Base-by-base conservation (phyloP, 768 basidiomycete species). In the Amanita polypyramis region DNA sequence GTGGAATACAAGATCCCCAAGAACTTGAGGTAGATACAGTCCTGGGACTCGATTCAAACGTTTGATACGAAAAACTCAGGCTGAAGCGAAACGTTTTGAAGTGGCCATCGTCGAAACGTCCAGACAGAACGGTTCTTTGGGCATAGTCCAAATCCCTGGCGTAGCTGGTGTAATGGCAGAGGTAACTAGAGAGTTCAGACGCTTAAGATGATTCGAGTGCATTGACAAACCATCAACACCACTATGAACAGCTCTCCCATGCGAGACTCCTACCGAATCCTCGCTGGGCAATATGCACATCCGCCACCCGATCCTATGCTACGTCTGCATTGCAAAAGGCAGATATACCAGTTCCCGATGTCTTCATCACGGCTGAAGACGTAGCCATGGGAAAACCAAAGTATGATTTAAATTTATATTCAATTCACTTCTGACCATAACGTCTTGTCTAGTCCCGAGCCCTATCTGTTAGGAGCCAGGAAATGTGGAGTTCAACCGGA, bases 211-310 rank as follows among this genome's bases (percentile, higher is more conserved):
- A 17, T 19, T 4, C 21, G 51, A 35, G 33, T 30, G 35, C 50
- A 29, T 30, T 43, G 41, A 41, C 19, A 29, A 44, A 36, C 15
- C 45, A 30, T 23, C 45, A 15, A 23, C 36, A 32, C 37, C 14
- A 21, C 38, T 43, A 34, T 34, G 32, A 37, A 14, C 50, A 75
- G 73, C 62, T 78, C 30, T 65, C 57, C 11, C 54, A 64, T 33
- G 55, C 57, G 27, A 58, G 65, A 34, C 56, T 58, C 49, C 58
- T 66, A 5, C 77, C 82, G 6, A 76, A 76, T 14, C 82, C 85
- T 15, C 70, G 70, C 21, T 96, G 90, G 89, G 82, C 88, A 0
- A 84, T 96, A 55, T 89, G 88, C 63, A 94, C 92, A 27, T 81
- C 83, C 59, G 90, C 92, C 0, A 93, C 91, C 14, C 73, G 72